Evolutionary conservation across 2,329 filamentous ascomycete genomes (phyloP).

Genomic region (Penicillium sp.): DNA sequence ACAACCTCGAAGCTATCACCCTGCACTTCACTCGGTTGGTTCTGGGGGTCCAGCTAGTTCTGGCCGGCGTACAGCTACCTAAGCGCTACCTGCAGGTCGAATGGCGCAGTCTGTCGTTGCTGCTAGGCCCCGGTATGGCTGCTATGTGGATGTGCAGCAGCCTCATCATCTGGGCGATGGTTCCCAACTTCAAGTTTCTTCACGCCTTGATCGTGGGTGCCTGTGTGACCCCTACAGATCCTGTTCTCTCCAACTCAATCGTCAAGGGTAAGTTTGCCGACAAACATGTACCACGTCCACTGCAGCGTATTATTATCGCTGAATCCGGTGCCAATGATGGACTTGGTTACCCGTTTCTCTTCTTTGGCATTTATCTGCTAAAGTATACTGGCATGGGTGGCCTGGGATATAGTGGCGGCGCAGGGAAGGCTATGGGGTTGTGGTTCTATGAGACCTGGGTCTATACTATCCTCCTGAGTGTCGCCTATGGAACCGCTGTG

Average conservation of each 20-base stretch:
- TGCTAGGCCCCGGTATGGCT: constrained; percentile 81
- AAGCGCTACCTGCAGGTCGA: constrained; percentile 74
- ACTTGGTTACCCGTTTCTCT: constrained; percentile 82
- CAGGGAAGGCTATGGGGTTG: constrained; percentile 64
- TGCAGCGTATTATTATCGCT: constrained; percentile 76
- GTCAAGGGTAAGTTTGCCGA: constrained; percentile 93
- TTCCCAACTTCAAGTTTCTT: constrained; percentile 68
- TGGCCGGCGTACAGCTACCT: constrained; percentile 84
- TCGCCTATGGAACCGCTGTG: constrained; percentile 71
- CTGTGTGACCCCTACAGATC: constrained; percentile 90
- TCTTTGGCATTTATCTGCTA: constrained; percentile 78
- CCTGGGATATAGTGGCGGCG: constrained; percentile 56
- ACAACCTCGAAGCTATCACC: constrained; percentile 68
- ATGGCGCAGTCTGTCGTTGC: constrained; percentile 70
- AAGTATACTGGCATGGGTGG: constrained; percentile 66
- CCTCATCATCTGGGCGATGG: constrained; percentile 71
- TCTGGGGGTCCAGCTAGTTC: constrained; percentile 82
- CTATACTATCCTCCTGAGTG: constrained; percentile 75
- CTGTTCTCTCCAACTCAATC: constrained; percentile 81
- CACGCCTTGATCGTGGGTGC: constrained; percentile 77
- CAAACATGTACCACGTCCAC: constrained; percentile 75
- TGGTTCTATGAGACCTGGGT: constrained; percentile 87
- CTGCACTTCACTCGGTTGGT: constrained; percentile 83
- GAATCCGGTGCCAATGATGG: constrained; percentile 90
- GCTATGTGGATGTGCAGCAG: constrained; percentile 84